Percentiles rank a stretch among this genome's conserved stretches.
Evolutionary conservation across 305 asterid genomes (phyloP).

Genomic region (Plantago rigida): DNA sequence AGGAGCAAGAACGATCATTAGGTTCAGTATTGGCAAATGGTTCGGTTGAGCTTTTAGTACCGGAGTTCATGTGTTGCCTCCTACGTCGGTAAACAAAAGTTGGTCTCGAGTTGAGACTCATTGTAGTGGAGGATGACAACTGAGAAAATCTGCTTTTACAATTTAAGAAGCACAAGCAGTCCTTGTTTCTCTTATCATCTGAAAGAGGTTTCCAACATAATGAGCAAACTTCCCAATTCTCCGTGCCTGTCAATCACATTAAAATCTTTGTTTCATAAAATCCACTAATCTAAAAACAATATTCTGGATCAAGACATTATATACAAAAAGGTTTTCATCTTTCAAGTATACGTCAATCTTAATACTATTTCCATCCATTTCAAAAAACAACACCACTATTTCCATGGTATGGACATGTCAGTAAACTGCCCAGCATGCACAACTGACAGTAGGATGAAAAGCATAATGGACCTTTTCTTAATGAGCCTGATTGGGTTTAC

Average conservation of each 20-base stretch:
- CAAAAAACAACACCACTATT: too few species aligned
- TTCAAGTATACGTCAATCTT: too few species aligned
- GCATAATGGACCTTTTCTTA: too few species aligned
- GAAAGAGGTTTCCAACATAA: constrained; percentile 27
- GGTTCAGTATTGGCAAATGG: constrained; percentile 28
- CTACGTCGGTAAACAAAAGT: constrained; percentile 50
- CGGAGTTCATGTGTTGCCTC: constrained; percentile 32
- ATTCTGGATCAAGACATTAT: too few species aligned
- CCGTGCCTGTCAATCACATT: constrained; percentile 35
- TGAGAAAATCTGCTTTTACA: constrained; percentile 34
- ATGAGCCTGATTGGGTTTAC: too few species aligned
- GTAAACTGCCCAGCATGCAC: too few species aligned
- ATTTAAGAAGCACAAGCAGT: constrained; percentile 32
- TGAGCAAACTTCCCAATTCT: constrained; percentile 36
- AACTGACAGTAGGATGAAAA: too few species aligned
- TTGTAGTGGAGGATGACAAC: constrained; percentile 36
- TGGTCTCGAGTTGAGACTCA: constrained; percentile 40
- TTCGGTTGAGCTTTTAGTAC: constrained; percentile 25
- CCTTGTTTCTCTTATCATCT: constrained; percentile 28
- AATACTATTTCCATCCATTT: too few species aligned
- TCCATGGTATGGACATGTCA: too few species aligned
- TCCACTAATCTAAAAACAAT: background rate
- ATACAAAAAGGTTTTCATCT: too few species aligned
- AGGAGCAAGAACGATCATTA: constrained; percentile 35
- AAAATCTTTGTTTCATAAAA: constrained; percentile 29